Conservation (phyloP, 345 rosid species). For the Populus alba region DNA sequence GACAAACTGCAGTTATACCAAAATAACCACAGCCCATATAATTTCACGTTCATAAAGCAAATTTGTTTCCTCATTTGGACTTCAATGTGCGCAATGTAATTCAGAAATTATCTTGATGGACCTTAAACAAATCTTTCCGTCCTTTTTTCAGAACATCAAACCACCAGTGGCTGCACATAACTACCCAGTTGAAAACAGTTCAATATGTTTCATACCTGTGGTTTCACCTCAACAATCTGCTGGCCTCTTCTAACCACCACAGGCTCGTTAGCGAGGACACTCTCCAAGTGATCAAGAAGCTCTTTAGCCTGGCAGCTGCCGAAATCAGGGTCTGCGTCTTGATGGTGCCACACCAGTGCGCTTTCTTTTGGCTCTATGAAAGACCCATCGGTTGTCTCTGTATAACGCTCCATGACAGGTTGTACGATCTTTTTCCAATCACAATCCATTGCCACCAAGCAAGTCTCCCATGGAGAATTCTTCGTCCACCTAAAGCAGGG, state of each 20-base stretch:
- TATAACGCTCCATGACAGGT: conserved; percentile 77
- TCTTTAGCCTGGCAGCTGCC: conserved; percentile 80
- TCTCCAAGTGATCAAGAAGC: conserved; percentile 82
- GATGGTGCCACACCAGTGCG: conserved; percentile 86
- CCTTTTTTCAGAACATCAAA: background rate
- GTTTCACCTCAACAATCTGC: conserved; percentile 80
- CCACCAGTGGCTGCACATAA: background rate
- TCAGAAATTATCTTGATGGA: background rate
- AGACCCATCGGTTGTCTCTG: conserved; percentile 80
- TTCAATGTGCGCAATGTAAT: background rate
- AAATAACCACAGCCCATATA: background rate
- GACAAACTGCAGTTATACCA: background rate
- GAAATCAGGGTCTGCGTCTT: conserved; percentile 65
- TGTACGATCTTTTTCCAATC: conserved; percentile 66
- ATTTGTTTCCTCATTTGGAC: background rate
- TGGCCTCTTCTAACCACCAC: conserved; percentile 82
- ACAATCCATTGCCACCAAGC: conserved; percentile 35
- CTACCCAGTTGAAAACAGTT: background rate
- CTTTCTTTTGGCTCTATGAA: conserved; percentile 72
- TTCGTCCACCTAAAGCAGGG: conserved; percentile 49
- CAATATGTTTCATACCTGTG: conserved; percentile 56
- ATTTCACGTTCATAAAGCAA: background rate
- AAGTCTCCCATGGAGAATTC: conserved; percentile 57
- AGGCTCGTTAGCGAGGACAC: conserved; percentile 78
- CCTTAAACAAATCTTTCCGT: background rate